phyloP scores from a whole-genome alignment of 352 stramenopile genomes.

The Pythium aquatile region DNA sequence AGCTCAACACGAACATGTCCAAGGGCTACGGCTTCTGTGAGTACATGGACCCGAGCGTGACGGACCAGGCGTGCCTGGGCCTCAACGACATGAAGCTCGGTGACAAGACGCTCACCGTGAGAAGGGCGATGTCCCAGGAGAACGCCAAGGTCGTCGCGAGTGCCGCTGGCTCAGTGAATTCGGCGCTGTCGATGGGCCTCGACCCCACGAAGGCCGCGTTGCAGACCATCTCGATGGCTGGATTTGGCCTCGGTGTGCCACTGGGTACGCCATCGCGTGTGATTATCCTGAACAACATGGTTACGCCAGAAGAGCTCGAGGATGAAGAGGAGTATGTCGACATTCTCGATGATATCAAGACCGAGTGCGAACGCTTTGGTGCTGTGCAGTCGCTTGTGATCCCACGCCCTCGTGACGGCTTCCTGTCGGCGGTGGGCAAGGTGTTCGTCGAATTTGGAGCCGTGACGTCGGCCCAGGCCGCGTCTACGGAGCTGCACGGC shows the following conservation, averaged over 20 bases:
- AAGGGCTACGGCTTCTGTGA: conserved; percentile 99
- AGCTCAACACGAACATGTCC: conserved; percentile 85
- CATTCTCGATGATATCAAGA: conserved; percentile 95
- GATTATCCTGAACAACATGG: conserved; percentile 98
- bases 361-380: conserved; percentile 92
- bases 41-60: conserved; percentile 92
- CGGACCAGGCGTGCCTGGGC: conserved; percentile 90
- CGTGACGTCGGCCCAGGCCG: conserved; percentile 69
- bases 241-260: conserved; percentile 40
- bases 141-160: conserved; percentile 65
- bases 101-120: conserved; percentile 90
- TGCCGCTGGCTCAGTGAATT: conserved; percentile 65
- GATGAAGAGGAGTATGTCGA: conserved; percentile 95
- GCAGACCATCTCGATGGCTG: conserved; percentile 69
- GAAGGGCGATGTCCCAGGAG: conserved; percentile 80
- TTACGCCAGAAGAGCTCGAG: conserved; percentile 94
- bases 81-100: conserved; percentile 95
- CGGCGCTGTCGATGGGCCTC: conserved; percentile 60
- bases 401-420: conserved; percentile 64
- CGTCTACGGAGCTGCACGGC: conserved; percentile 88
- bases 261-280: conserved; percentile 74
- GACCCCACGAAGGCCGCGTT: conserved; percentile 64
- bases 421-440: conserved; percentile 63
- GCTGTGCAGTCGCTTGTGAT: conserved; percentile 79
- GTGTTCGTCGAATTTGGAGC: conserved; percentile 93